Evolutionary conservation across 2,329 filamentous ascomycete species (phyloP), one percentile per base, ranked within the genome.

Genomic region (Phaeosphaeriaceae sp.): DNA sequence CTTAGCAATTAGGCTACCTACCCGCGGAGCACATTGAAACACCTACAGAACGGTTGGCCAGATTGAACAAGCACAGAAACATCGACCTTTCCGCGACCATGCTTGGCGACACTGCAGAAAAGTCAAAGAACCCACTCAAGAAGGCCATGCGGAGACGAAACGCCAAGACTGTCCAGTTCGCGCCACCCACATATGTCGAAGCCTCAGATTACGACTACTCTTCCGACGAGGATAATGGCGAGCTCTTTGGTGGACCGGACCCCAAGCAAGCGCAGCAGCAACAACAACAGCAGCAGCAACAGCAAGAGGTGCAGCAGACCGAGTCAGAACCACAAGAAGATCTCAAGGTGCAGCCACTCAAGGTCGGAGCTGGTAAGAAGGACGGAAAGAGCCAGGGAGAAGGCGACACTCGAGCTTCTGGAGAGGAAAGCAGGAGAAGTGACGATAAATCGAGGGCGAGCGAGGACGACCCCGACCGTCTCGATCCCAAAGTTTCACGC

Each of bases 21-120:
- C 95, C 95, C 50, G 95, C 95, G 49, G 95, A 99, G 78, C 95
- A 99, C 76, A 99, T 99, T 65, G 95, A 99, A 77, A 99, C 95
- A 9, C 95, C 95, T 2, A 97, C 94, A 17, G 95, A 99, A 82
- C 87, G 95, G 74, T 80, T 99, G 61, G 95, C 95, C 47, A 88
- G 95, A 63, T 80, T 98, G 63, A 99, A 99, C 79, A 99, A 99
- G 80, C 95, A 99, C 79, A 88, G 95, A 73, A 99, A 99, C 74
- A 93, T 98, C 69, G 95, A 99, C 81, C 83, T 91, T 36, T 89
- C 89, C 53, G 87, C 88, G 40, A 89, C 87, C 0, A 91, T 90
- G 88, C 83, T 91, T 50, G 87, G 87, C 33, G 89, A 91, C 64
- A 89, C 88, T 62, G 84, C 89, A 1, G 91, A 93, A 64, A 96